Conservation (phyloP, 2,329 filamentous ascomycete genomes). For the Fusarium concolor region DNA sequence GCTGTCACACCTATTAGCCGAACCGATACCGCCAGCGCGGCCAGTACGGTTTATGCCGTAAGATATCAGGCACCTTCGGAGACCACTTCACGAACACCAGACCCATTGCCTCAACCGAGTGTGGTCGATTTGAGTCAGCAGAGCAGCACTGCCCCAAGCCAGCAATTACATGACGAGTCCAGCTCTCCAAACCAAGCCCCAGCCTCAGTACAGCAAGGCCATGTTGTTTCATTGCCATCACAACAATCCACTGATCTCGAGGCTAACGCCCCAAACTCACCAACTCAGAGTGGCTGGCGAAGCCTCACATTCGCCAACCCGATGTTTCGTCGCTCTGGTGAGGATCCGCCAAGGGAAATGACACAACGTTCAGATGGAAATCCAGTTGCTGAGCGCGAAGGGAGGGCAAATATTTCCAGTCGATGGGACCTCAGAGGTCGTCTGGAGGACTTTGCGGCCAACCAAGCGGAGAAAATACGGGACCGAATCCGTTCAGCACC, state of each 20-base stretch:
- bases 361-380: slow-evolving; percentile 12
- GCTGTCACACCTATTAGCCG: slow-evolving; percentile 69
- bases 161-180: slow-evolving; percentile 45
- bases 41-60: slow-evolving; percentile 72
- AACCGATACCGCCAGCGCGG: slow-evolving; percentile 72
- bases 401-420: slow-evolving; percentile 36
- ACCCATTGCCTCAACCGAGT: slow-evolving; percentile 49
- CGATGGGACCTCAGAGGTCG: slow-evolving; percentile 69
- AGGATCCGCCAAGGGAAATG: slow-evolving; percentile 24
- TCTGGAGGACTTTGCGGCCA: slow-evolving; percentile 70
- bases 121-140: slow-evolving; percentile 51
- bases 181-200: slow-evolving; percentile 39
- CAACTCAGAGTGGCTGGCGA: slow-evolving; percentile 46
- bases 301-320: slow-evolving; percentile 38
- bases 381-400: slow-evolving; percentile 5
- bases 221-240: slow-evolving; percentile 27
- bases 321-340: slow-evolving; percentile 21
- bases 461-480: slow-evolving; percentile 69
- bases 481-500: slow-evolving; percentile 66
- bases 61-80: slow-evolving; percentile 70
- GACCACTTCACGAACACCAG: slow-evolving; percentile 59
- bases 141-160: slow-evolving; percentile 48
- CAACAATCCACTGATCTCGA: slow-evolving; percentile 45
- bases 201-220: slow-evolving; percentile 38
- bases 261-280: slow-evolving; percentile 39